Evolutionary conservation across 75 land plant genomes (phyloP).

Genomic region (Picea sitchensis): DNA sequence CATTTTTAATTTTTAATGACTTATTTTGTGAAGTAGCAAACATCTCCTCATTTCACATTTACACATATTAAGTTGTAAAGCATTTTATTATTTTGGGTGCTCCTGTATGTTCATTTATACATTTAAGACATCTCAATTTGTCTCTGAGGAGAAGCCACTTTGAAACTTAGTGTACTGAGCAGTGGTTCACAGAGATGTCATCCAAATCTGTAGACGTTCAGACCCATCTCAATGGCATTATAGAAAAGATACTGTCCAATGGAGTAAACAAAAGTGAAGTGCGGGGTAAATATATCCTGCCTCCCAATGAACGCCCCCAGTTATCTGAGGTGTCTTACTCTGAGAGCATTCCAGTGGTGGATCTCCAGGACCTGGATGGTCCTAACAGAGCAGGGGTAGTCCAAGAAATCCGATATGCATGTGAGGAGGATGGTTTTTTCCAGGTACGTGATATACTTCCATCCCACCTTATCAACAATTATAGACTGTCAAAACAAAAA

Average conservation of each 20-base stretch:
- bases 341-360: constrained; percentile 41
- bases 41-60: too few relatives aligned
- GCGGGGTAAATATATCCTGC: background rate
- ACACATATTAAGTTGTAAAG: too few relatives aligned
- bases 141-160: too few relatives aligned
- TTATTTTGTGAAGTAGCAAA: too few relatives aligned
- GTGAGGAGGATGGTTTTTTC: background rate
- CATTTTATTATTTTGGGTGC: too few relatives aligned
- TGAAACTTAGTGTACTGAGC: too few relatives aligned
- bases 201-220: too few relatives aligned
- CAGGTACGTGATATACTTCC: background rate
- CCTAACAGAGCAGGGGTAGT: constrained; percentile 15
- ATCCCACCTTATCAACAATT: background rate
- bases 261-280: background rate
- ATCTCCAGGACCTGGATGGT: constrained; percentile 38
- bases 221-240: background rate
- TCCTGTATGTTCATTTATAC: too few relatives aligned
- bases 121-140: too few relatives aligned
- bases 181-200: too few relatives aligned
- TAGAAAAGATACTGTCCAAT: background rate
- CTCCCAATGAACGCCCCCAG: background rate
- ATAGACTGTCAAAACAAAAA: background rate
- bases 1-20: too few relatives aligned
- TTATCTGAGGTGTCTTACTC: background rate
- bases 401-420: background rate